Conservation (phyloP, 225 moss, liverwort and hornwort species). For the Antitrichia curtipendula region DNA sequence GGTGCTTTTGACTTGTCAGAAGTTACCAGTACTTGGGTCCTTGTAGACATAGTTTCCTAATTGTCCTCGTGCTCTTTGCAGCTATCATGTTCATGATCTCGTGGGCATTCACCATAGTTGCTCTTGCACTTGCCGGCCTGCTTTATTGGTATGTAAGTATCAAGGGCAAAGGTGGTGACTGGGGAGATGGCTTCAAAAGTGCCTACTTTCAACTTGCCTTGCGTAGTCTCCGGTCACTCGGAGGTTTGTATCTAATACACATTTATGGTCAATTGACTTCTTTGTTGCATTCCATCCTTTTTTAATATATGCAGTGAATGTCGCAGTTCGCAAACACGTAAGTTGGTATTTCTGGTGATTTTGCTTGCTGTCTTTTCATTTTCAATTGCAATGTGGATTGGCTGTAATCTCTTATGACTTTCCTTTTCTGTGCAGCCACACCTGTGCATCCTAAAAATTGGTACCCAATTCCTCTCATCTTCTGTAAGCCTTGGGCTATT, state of each 20-base stretch:
- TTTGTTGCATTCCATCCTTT: background rate
- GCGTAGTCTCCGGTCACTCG: constrained; percentile 95
- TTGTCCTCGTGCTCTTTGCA: constrained; percentile 14
- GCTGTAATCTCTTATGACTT: background rate
- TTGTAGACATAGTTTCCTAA: background rate
- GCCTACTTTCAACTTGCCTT: constrained; percentile 98
- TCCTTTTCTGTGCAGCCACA: constrained; percentile 49
- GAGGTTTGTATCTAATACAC: constrained; percentile 30
- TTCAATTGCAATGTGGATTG: background rate
- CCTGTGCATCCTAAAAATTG: constrained; percentile 98
- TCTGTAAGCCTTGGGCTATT: constrained; percentile 99
- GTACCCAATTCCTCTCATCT: constrained; percentile 97
- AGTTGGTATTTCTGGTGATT: background rate
- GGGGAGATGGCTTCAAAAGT: constrained; percentile 99
- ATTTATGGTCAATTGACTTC: background rate
- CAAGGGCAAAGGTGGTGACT: constrained; percentile 99
- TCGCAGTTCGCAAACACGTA: background rate
- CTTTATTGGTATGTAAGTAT: constrained; percentile 99
- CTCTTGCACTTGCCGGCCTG: constrained; percentile 74
- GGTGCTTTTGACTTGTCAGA: background rate
- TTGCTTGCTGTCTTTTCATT: background rate
- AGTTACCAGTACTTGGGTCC: background rate
- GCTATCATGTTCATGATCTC: constrained; percentile 98
- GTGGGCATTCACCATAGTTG: constrained; percentile 77
- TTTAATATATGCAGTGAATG: background rate